A percentile compares a stretch with the other conserved stretches of the same genome.
phyloP scores from a whole-genome alignment of 1,139 yeast genomes.

The Candida sp. region DNA sequence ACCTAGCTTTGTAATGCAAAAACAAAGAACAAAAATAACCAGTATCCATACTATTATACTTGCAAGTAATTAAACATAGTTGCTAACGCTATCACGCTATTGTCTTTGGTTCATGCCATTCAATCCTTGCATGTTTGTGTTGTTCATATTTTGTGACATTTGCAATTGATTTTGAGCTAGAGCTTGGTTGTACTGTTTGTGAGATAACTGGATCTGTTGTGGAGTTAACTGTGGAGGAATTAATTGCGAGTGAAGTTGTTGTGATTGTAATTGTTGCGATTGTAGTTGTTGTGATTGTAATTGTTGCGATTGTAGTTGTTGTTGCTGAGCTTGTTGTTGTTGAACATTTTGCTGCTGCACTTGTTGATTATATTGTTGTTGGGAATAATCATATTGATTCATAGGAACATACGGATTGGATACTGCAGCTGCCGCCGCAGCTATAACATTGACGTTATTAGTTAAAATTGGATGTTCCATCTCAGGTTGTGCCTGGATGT shows the following conservation, averaged over 20 bases:
- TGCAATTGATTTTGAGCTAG: constrained; percentile 16
- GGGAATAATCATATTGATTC: neutral
- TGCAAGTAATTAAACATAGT: too few species aligned
- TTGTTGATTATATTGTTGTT: neutral
- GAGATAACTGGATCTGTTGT: constrained; percentile 1
- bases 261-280: neutral
- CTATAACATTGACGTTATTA: neutral
- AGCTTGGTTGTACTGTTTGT: constrained; percentile 21
- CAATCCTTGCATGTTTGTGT: neutral
- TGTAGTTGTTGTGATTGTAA: neutral
- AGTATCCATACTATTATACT: too few species aligned
- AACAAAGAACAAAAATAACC: too few species aligned
- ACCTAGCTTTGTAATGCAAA: too few species aligned
- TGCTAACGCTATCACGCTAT: neutral
- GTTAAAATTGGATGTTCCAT: neutral
- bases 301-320: neutral
- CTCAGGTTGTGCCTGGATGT: too few species aligned
- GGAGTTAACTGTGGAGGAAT: neutral
- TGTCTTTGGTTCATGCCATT: neutral
- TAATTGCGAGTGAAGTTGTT: constrained; percentile 2
- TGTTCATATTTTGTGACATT: neutral
- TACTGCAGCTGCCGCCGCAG: constrained; percentile 1
- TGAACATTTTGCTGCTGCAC: constrained; percentile 3
- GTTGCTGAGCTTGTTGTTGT: neutral
- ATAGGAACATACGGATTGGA: neutral